Percentiles rank a stretch among this genome's conserved stretches.
Evolutionary conservation across 306 rosid genomes (phyloP).

Genomic region (Trichosanthes truncata): DNA sequence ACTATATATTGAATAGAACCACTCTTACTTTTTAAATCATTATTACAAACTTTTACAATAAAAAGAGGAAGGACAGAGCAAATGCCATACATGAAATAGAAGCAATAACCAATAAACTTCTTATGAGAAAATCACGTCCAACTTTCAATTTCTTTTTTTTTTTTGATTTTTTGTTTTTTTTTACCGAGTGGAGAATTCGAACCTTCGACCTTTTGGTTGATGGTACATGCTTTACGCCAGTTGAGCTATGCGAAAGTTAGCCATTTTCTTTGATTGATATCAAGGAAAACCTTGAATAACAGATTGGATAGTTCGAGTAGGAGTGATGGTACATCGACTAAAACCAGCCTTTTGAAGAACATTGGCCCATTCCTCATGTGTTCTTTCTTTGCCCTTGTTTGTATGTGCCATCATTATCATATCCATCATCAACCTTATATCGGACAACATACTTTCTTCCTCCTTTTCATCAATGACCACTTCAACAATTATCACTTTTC

Average conservation of each 20-base stretch:
- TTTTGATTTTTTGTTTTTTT: too few species aligned
- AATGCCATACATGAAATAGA: too few species aligned
- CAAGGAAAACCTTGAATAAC: conserved; percentile 36
- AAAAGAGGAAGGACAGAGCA: too few species aligned
- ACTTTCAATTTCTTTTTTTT: too few species aligned
- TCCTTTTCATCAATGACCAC: conserved; percentile 25
- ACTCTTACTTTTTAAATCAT: not conserved
- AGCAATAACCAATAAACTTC: too few species aligned
- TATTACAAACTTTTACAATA: not conserved
- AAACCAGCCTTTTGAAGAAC: conserved; percentile 54
- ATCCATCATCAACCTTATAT: conserved; percentile 40
- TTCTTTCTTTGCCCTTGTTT: not conserved
- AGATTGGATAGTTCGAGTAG: conserved; percentile 28
- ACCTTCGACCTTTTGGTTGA: too few species aligned
- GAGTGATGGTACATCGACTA: conserved; percentile 14
- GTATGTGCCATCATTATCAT: conserved; percentile 29
- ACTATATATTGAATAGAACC: too few species aligned
- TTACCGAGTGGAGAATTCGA: too few species aligned
- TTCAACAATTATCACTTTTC: conserved; percentile 49
- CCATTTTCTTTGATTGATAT: not conserved
- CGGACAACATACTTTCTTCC: conserved; percentile 9
- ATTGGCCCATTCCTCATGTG: conserved; percentile 38
- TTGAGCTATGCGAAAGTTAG: too few species aligned
- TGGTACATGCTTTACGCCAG: too few species aligned
- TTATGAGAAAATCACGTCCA: too few species aligned